phyloP scores from a whole-genome alignment of 2,329 filamentous ascomycete genomes.

The Daldinia sp. region DNA sequence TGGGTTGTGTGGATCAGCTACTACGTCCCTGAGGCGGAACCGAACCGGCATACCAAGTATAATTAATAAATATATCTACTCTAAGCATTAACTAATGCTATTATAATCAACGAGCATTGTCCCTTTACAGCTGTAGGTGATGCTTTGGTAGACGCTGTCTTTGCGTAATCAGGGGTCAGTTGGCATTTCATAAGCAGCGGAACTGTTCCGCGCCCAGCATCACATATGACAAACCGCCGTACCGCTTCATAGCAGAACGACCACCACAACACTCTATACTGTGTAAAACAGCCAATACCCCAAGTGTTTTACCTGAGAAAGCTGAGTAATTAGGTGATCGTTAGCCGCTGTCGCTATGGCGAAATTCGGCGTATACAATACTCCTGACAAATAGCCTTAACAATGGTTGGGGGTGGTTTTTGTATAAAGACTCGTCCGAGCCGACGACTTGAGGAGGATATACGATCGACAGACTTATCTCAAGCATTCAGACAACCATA shows the following conservation, averaged over 20 bases:
- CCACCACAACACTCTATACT: background rate
- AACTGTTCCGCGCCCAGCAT: conserved; percentile 17
- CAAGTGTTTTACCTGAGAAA: background rate
- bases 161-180: conserved; percentile 6
- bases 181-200: conserved; percentile 11
- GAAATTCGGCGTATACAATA: background rate
- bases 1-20: too few relatives aligned
- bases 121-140: background rate
- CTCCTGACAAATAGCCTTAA: background rate
- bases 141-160: background rate
- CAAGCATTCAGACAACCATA: background rate
- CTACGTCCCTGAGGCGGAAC: too few relatives aligned
- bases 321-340: background rate
- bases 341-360: background rate
- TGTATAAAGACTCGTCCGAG: background rate
- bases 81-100: background rate
- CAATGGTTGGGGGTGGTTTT: background rate
- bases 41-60: too few relatives aligned
- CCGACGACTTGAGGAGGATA: background rate
- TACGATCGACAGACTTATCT: background rate
- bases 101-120: background rate
- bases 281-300: too few relatives aligned
- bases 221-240: conserved; percentile 14
- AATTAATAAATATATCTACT: too few relatives aligned
- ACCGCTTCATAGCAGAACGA: background rate